Base-by-base conservation (phyloP, 2,329 filamentous ascomycete genomes). In the Colletotrichum neosansevieriae region DNA sequence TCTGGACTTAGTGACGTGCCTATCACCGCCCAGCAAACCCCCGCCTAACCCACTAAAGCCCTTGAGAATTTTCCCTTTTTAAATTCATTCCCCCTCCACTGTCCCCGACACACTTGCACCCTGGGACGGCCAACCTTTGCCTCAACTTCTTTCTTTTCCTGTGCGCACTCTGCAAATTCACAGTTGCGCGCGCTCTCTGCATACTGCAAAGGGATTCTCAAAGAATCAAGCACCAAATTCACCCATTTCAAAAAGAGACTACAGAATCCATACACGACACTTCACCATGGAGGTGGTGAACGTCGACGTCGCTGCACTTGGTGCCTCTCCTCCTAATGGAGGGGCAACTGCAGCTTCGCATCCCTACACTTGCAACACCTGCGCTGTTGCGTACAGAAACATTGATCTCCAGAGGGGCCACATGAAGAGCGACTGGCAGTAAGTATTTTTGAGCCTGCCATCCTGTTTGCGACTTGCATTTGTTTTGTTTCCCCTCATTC, bases 341-440 rank as follows among this genome's bases (percentile, higher is more conserved):
- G 76, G 75, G 71, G 79, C 77, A 7, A 75, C 81, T 15, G 61
- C 61, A 45, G 76, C 87, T 36, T 86, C 91, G 29, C 94, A 98
- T 78, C 95, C 96, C 2, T 99, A 95, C 82, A 98, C 95, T 63
- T 99, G 96, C 89, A 99, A 98, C 81, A 96, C 94, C 67, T 99
- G 96, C 78, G 94, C 97, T 79, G 94, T 99, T 74, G 96, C 95
- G 59, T 99, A 98, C 82, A 91, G 95, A 73, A 94, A 93, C 77
- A 94, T 93, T 79, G 95, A 98, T 77, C 86, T 97, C 64, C 96
- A 99, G 82, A 91, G 96, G 78, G 91, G 89, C 42, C 96, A 99
- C 79, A 99, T 99, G 96, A 94, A 96, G 80, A 96, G 92, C 74
- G 96, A 99, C 83, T 99, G 96, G 96, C 95, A 99, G 92, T 96